These are phyloP conservation scores for Peribolospora baueri DNA, from an alignment of 768 basidiomycete species.

Conservation along the genomic window DNA sequence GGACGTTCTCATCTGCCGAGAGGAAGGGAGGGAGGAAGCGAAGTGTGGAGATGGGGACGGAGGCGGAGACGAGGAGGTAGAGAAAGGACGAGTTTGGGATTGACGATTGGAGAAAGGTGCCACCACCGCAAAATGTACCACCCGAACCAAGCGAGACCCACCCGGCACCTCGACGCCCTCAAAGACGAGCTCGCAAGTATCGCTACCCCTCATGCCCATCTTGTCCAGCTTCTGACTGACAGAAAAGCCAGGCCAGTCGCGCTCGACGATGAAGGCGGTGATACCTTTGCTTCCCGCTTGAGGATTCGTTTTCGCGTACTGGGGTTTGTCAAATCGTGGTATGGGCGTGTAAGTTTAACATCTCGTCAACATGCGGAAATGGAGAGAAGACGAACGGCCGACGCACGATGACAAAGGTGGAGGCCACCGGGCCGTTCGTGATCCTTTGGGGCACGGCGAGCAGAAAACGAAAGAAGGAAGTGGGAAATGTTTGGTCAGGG, in stretches of 20 bases:
- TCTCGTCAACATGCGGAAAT: too few relatives aligned
- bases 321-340: too few relatives aligned
- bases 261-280: conserved; percentile 75
- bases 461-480: not conserved
- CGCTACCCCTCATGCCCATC: conserved; percentile 86
- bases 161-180: conserved; percentile 67
- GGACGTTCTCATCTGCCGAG: conserved; percentile 35
- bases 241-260: conserved; percentile 56
- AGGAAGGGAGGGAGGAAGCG: too few relatives aligned
- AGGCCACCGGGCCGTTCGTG: conserved; percentile 77
- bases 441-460: conserved; percentile 33
- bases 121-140: too few relatives aligned
- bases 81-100: too few relatives aligned
- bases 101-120: too few relatives aligned
- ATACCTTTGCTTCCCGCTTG: conserved; percentile 62
- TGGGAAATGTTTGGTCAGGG: not conserved
- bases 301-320: conserved; percentile 64
- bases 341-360: too few relatives aligned
- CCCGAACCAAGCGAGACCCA: conserved; percentile 27
- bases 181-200: conserved; percentile 81
- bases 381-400: too few relatives aligned
- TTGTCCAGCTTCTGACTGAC: conserved; percentile 81
- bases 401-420: conserved; percentile 46
- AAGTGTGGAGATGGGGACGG: too few relatives aligned
- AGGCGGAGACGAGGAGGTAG: too few relatives aligned